Evolutionary conservation across 2,329 filamentous ascomycete genomes (phyloP).

Genomic region (Falciphora oryzae): DNA sequence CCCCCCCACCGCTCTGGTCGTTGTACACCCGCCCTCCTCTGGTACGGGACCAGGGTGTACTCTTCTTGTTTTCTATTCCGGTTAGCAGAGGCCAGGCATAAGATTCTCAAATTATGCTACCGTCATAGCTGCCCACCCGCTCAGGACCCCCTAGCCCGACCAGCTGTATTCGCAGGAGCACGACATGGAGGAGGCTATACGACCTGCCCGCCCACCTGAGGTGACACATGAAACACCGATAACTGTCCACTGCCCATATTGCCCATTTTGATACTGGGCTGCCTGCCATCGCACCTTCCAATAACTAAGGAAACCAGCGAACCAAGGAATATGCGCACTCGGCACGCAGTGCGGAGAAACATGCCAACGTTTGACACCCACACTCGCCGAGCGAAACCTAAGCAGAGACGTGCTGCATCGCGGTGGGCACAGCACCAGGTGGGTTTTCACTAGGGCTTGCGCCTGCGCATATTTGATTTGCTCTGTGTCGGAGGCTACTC

Average conservation of each 20-base stretch:
- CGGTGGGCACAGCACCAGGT: too few relatives aligned
- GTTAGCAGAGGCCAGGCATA: slow-evolving; percentile 46
- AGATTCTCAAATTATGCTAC: slow-evolving; percentile 55
- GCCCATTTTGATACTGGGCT: too few relatives aligned
- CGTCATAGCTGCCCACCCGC: slow-evolving; percentile 39
- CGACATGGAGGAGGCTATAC: too few relatives aligned
- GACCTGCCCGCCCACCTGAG: background rate
- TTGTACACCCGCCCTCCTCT: slow-evolving; percentile 37
- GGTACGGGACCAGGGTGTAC: slow-evolving; percentile 14
- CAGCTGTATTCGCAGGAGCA: background rate
- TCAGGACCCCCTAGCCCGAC: slow-evolving; percentile 30
- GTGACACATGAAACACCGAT: background rate
- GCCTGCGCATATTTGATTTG: too few relatives aligned
- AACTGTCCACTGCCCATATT: background rate
- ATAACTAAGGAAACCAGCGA: background rate
- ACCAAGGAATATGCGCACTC: too few relatives aligned
- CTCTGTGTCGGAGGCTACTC: background rate
- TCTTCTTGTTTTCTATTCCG: slow-evolving; percentile 44
- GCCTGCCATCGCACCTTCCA: background rate
- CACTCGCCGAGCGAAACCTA: background rate
- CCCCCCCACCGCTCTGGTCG: slow-evolving; percentile 28
- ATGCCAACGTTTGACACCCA: background rate
- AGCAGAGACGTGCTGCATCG: too few relatives aligned
- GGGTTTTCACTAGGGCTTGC: too few relatives aligned
- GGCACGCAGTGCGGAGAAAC: background rate